Conservation (phyloP, 306 rosid species). For the Bauhinia variegata region DNA sequence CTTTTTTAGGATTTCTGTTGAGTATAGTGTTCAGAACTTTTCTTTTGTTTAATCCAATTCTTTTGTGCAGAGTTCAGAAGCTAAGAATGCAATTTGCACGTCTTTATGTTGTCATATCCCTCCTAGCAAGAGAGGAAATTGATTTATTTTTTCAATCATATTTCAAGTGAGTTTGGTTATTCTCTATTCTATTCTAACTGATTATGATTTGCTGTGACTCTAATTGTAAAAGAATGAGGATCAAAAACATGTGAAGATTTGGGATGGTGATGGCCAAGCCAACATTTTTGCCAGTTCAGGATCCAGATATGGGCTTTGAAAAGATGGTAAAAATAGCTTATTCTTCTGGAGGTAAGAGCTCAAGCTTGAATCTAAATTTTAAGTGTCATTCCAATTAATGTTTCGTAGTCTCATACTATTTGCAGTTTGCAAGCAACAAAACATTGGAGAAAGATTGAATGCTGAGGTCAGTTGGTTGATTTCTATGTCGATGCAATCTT, state of each 20-base stretch:
- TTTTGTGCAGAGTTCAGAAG: conserved; percentile 58
- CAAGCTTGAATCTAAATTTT: conserved; percentile 23
- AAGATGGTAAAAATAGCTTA: conserved; percentile 88
- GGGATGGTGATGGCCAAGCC: conserved; percentile 87
- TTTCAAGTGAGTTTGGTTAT: conserved; percentile 64
- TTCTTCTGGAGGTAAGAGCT: conserved; percentile 74
- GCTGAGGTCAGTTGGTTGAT: conserved; percentile 70
- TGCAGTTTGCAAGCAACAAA: conserved; percentile 82
- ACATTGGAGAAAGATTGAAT: conserved; percentile 62
- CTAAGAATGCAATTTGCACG: conserved; percentile 73
- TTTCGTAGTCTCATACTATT: conserved; percentile 24
- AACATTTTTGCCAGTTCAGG: conserved; percentile 80
- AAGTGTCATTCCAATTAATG: conserved; percentile 26
- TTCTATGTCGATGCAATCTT: conserved; percentile 9
- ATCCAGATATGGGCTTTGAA: conserved; percentile 93
- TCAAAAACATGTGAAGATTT: conserved; percentile 47
- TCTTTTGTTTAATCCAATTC: conserved; percentile 24
- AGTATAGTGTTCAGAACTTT: conserved; percentile 9
- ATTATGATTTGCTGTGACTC: neutral
- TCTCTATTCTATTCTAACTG: conserved; percentile 19
- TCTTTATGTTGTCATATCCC: conserved; percentile 62
- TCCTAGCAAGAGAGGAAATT: conserved; percentile 64
- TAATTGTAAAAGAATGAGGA: conserved; percentile 10
- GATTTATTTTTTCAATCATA: conserved; percentile 70
- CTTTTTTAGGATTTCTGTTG: conserved; percentile 12